A percentile compares a stretch with the other conserved stretches of the same genome.
These are phyloP conservation scores for Pichia cabralensis DNA, from an alignment of 805 yeast genomes.

Conservation along the genomic window DNA sequence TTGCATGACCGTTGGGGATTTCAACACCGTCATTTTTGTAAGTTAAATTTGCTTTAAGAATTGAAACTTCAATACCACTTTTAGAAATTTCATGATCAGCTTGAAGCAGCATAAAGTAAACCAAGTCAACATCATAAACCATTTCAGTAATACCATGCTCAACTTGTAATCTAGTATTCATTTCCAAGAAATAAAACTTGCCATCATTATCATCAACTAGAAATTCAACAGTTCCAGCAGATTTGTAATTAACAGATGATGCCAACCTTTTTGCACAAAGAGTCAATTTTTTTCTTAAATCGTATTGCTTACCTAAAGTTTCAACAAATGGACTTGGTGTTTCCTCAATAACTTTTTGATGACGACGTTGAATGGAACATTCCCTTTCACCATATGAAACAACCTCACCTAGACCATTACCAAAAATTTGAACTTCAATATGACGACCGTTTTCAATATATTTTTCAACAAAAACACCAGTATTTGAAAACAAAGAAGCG, in stretches of 20 bases:
- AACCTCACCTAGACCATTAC: conserved; percentile 21
- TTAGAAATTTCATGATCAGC: conserved; percentile 18
- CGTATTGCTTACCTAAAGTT: conserved; percentile 4
- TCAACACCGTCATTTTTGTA: conserved; percentile 11
- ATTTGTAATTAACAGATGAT: conserved; percentile 16
- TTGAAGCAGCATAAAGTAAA: conserved; percentile 19
- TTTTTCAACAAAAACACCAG: conserved; percentile 20
- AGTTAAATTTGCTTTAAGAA: conserved; percentile 8
- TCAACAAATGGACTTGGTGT: conserved; percentile 21
- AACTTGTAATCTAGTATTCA: conserved; percentile 24
- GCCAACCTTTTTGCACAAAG: conserved; percentile 17
- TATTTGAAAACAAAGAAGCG: conserved; percentile 16
- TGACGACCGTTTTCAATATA: conserved; percentile 20
- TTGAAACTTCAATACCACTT: conserved; percentile 13
- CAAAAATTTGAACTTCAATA: conserved; percentile 23
- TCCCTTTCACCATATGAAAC: conserved; percentile 23
- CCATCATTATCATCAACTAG: conserved; percentile 21
- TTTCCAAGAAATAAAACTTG: conserved; percentile 19
- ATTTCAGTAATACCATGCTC: conserved; percentile 24
- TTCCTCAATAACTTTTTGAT: conserved; percentile 24
- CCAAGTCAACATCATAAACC: conserved; percentile 19
- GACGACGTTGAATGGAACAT: conserved; percentile 25
- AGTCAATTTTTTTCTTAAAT: conserved; percentile 14
- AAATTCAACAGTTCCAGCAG: conserved; percentile 25
- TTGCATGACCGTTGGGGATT: conserved; percentile 21